A percentile compares a stretch with the other conserved stretches of the same genome.
phyloP scores from a whole-genome alignment of 805 yeast genomes.

The Hemisphaericaspora nanyangensis region DNA sequence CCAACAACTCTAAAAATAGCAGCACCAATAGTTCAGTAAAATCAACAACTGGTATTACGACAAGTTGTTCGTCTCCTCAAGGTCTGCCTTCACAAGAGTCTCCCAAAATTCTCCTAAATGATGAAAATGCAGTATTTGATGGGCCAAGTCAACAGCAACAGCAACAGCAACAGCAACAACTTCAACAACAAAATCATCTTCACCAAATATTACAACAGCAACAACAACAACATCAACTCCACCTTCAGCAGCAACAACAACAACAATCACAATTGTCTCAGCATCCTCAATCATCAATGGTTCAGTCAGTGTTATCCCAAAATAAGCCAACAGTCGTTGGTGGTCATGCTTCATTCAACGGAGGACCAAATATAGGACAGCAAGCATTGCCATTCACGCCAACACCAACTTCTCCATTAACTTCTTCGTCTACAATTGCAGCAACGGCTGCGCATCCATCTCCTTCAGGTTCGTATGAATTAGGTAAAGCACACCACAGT shows the following conservation, averaged over 20 bases:
- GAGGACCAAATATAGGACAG: not conserved
- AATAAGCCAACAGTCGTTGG: not conserved
- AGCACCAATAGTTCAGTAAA: conserved; percentile 21
- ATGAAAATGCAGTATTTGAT: conserved; percentile 9
- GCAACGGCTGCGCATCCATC: not conserved
- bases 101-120: conserved; percentile 19
- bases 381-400: conserved; percentile 11
- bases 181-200: not conserved
- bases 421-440: conserved; percentile 10
- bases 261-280: not conserved
- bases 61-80: conserved; percentile 12
- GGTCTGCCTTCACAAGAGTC: conserved; percentile 18
- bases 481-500: conserved; percentile 15
- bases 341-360: not conserved
- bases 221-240: conserved; percentile 2
- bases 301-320: not conserved
- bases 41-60: conserved; percentile 10
- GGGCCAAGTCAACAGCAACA: conserved; percentile 12
- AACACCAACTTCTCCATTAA: conserved; percentile 22
- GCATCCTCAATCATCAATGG: conserved; percentile 2
- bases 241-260: not conserved
- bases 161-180: conserved; percentile 4
- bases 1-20: conserved; percentile 31
- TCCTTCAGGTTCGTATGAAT: conserved; percentile 3
- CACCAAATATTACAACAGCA: conserved; percentile 6